Percentiles rank a stretch among this genome's conserved stretches.
Conservation (phyloP, 139 green algal genomes). For the Ostreobium quekettii region DNA sequence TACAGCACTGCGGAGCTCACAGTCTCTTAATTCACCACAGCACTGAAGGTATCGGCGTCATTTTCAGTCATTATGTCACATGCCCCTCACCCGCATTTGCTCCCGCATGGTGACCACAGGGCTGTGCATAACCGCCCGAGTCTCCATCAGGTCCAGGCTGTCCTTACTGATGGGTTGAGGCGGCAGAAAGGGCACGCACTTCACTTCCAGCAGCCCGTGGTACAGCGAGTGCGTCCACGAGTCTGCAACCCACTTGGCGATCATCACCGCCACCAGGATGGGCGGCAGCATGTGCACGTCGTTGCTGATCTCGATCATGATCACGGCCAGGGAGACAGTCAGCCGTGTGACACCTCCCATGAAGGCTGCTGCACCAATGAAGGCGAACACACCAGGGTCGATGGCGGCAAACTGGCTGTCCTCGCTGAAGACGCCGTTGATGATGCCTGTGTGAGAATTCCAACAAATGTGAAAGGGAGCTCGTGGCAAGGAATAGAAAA, state of each 20-base stretch:
- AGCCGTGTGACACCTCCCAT: conserved; percentile 84
- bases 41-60: conserved; percentile 19
- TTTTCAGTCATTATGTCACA: neutral
- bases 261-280: conserved; percentile 81
- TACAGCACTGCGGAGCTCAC: neutral
- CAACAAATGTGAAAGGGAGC: too few species aligned
- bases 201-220: conserved; percentile 64
- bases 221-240: conserved; percentile 61
- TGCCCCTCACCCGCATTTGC: conserved; percentile 26
- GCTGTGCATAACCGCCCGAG: conserved; percentile 47
- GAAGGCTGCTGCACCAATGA: conserved; percentile 77
- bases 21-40: neutral
- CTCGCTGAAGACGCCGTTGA: too few species aligned
- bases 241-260: conserved; percentile 67
- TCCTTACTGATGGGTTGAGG: conserved; percentile 33
- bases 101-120: conserved; percentile 55
- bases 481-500: too few species aligned
- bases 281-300: conserved; percentile 54
- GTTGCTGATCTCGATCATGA: conserved; percentile 75
- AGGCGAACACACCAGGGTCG: conserved; percentile 77
- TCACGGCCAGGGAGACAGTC: conserved; percentile 76
- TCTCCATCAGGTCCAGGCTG: conserved; percentile 53
- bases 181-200: conserved; percentile 75
- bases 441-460: too few species aligned
- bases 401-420: conserved; percentile 68